Evolutionary conservation across 345 rosid genomes (phyloP), one percentile per base, ranked within the genome.

Genomic region (Citrus reticulata): DNA sequence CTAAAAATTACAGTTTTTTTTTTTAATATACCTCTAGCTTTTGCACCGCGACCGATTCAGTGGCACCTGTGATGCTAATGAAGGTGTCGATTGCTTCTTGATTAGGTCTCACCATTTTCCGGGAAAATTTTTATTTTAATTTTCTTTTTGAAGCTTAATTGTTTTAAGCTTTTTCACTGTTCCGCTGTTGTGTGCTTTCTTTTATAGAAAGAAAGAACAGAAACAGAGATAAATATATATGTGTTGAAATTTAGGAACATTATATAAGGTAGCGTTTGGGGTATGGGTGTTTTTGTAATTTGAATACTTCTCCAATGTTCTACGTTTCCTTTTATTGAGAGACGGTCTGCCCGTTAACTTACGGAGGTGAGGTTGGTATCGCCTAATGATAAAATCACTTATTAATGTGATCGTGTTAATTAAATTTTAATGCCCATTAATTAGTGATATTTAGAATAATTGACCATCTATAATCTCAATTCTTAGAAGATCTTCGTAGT

Each of bases 1-100:
- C 29, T 16, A 75, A 29, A 14, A 11, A 35, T 6, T 17, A 24
- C 30, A 51, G 64, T 46, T 46, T 46, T 11, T 46, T 42, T 46
- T 42, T 42, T 10, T 2, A 46, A 46, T 46, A 42, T 13, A 97
- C 99, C 98, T 87, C 90, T 46, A 96, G 90, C 77, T 83, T 94
- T 70, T 84, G 91, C 32, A 83, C 35, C 78, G 99, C 99, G 78
- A 88, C 84, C 72, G 89, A 73, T 73, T 92, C 93, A 7, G 95
- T 34, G 81, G 77, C 91, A 70, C 99, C 96, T 51, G 98, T 89
- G 91, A 97, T 94, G 91, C 90, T 88, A 42, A 87, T 87, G 84
- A 97, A 97, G 54, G 96, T 94, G 42, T 86, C 89, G 85, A 97
- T 87, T 81, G 97, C 89, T 81, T 94, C 96, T 72, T 93, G 97